These are phyloP conservation scores for Juncus inflexus DNA, from an alignment of 176 grass and related monocot species.

Conservation along the genomic window DNA sequence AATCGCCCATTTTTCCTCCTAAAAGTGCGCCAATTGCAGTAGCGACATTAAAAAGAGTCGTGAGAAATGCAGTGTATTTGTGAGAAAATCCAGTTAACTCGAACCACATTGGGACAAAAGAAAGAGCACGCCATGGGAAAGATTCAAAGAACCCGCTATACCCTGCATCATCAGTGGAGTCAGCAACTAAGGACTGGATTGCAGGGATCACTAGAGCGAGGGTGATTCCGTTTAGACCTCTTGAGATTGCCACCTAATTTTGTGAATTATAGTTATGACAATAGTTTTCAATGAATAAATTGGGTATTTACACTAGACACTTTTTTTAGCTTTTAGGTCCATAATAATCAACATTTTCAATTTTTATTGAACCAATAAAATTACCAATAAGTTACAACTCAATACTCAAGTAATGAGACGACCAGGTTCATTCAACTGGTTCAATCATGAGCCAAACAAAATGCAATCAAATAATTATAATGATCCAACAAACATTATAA, in stretches of 20 bases:
- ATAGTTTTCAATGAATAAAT: neutral
- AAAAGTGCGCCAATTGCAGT: conserved; percentile 42
- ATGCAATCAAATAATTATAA: too few species aligned
- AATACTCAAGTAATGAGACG: too few species aligned
- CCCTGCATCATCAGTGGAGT: conserved; percentile 64
- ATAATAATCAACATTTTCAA: neutral
- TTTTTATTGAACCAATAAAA: too few species aligned
- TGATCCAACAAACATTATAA: too few species aligned
- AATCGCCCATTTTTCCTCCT: conserved; percentile 45
- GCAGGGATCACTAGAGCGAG: conserved; percentile 61
- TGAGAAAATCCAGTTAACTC: conserved; percentile 72
- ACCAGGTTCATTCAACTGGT: too few species aligned
- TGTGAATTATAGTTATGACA: neutral
- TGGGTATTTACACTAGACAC: neutral
- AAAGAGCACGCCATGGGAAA: conserved; percentile 51
- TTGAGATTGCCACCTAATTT: conserved; percentile 64
- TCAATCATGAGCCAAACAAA: too few species aligned
- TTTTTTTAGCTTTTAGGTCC: neutral
- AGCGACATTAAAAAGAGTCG: conserved; percentile 26
- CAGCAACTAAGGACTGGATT: conserved; percentile 60
- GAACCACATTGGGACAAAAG: conserved; percentile 68
- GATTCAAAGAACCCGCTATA: conserved; percentile 60
- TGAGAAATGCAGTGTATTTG: conserved; percentile 32
- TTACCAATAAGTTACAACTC: too few species aligned
- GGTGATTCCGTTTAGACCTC: conserved; percentile 67